Evolutionary conservation across 2,329 filamentous ascomycete genomes (phyloP), one percentile per base, ranked within the genome.

Genomic region (Thielaviopsis euricoi): DNA sequence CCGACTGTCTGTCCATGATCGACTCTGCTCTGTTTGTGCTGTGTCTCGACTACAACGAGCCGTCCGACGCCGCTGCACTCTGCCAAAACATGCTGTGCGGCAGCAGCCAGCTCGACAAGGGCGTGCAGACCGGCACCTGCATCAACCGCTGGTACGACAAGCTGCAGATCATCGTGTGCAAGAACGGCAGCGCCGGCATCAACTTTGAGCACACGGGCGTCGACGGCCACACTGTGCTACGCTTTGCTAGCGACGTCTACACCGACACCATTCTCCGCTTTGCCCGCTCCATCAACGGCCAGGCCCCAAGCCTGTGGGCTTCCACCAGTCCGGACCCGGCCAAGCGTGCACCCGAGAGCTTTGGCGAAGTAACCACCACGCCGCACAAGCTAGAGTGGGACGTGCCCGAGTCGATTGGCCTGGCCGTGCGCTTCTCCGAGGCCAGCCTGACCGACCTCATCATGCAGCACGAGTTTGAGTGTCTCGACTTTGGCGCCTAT

Each of bases 111-210:
- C 85, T 97, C 13, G 87, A 95, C 66, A 87, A 86, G 67, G 93
- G 93, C 4, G 87, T 98, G 1, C 93, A 98, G 71, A 89, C 96
- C 51, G 93, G 93, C 29, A 97, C 93, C 1, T 98, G 93, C 72
- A 96, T 91, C 15, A 98, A 98, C 70, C 79, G 93, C 61, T 98
- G 93, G 93, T 98, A 98, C 67, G 93, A 98, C 73, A 98, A 98
- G 74, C 77, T 98, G 53, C 93, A 98, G 68, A 96, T 98, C 62
- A 97, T 98, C 57, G 93, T 98, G 55, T 97, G 93, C 77, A 95
- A 95, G 73, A 98, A 97, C 71, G 93, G 93, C 59, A 95, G 89
- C 67, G 93, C 93, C 0, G 93, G 93, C 6, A 97, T 98, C 80
- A 98, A 98, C 72, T 97, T 98, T 66, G 93, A 98, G 70, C 93